phyloP scores from a whole-genome alignment of 164 flowering plant genomes.

The Chloranthus sessilifolius region DNA sequence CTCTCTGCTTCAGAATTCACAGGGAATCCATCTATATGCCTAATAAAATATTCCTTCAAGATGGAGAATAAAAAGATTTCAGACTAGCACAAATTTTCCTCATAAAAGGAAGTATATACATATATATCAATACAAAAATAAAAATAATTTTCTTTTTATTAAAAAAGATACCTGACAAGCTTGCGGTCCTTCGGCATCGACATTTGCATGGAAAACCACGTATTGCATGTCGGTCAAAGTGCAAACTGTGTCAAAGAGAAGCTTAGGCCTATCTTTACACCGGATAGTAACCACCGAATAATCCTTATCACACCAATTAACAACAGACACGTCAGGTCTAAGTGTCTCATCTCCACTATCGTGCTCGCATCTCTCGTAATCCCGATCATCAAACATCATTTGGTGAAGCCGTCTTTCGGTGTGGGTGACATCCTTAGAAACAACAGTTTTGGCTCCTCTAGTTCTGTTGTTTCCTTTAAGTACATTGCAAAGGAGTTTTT shows the following conservation, averaged over 20 bases:
- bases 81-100: background rate
- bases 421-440: slow-evolving; percentile 53
- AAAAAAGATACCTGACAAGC: slow-evolving; percentile 70
- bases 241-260: slow-evolving; percentile 80
- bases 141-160: background rate
- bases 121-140: background rate
- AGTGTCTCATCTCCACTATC: slow-evolving; percentile 36
- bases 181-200: slow-evolving; percentile 68
- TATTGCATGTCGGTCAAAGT: slow-evolving; percentile 95
- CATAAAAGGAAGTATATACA: background rate
- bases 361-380: slow-evolving; percentile 46
- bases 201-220: slow-evolving; percentile 83
- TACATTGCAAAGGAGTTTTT: slow-evolving; percentile 63
- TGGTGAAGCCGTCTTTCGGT: slow-evolving; percentile 92
- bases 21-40: slow-evolving; percentile 76
- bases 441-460: slow-evolving; percentile 62
- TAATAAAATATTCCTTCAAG: slow-evolving; percentile 67
- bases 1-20: slow-evolving; percentile 81
- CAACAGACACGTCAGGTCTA: slow-evolving; percentile 63
- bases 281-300: slow-evolving; percentile 76
- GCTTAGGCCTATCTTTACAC: slow-evolving; percentile 84
- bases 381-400: slow-evolving; percentile 91
- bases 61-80: slow-evolving; percentile 4
- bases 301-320: slow-evolving; percentile 71
- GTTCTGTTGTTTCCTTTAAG: slow-evolving; percentile 60